Base-by-base conservation (phyloP, 805 yeast species). In the Kuraishia hungarica region DNA sequence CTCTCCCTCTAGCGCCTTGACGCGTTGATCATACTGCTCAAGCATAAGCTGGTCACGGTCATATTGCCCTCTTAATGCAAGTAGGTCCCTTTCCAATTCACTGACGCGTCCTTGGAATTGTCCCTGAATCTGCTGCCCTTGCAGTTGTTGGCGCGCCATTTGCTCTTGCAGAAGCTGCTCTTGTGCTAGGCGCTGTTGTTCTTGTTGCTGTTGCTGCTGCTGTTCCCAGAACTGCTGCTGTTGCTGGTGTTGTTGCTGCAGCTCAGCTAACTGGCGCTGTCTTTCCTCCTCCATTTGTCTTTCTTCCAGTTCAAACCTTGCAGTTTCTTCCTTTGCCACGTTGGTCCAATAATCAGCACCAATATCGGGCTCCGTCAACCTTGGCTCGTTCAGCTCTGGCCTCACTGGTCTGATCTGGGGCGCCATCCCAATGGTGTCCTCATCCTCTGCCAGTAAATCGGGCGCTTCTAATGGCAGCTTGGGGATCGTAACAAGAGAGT, bases 1-100 rank as follows among this genome's bases (percentile, higher is more conserved):
- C 64, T 92, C 97, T 47, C 73, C 73, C 70, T 92, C 97, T 58
- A 92, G 77, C 23, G 86, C 81, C 67, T 86, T 86, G 8, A 92
- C 96, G 55, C 96, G 76, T 58, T 83, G 79, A 67, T 92, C 97
- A 66, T 92, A 92, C 67, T 90, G 96, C 67, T 86, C 89, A 54
- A 92, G 76, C 72, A 92, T 74, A 60, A 82, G 75, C 67, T 89
- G 97, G 66, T 89, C 96, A 61, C 84, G 87, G 60, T 91, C 96
- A 64, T 87, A 89, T 64, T 90, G 97, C 43, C 86, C 88, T 60
- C 84, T 81, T 60, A 90, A 74, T 59, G 84, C 80, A 46, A 88
- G 72, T 52, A 92, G 69, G 66, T 91, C 96, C 61, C 89, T 86
- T 67, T 91, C 96, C 54, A 89, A 74, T 60, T 88, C 92, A 0